phyloP scores from a whole-genome alignment of 2,329 filamentous ascomycete species.

The Leptographium procerum region DNA sequence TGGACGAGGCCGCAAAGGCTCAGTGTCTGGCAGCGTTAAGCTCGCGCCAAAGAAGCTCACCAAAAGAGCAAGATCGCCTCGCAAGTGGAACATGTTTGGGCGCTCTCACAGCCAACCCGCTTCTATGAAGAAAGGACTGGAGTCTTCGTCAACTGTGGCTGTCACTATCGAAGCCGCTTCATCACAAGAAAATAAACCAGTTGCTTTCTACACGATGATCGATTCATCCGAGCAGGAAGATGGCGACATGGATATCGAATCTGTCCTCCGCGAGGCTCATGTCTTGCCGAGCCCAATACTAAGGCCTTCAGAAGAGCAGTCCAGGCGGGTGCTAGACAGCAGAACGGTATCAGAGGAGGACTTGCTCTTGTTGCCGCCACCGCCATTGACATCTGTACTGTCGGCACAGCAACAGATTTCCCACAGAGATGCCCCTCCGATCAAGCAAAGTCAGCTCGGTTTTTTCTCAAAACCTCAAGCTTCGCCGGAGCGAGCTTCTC shows the following conservation, averaged over 20 bases:
- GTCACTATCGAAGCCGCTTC: conserved; percentile 37
- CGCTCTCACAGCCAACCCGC: conserved; percentile 35
- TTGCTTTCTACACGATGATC: conserved; percentile 51
- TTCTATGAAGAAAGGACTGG: conserved; percentile 26
- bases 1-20: conserved; percentile 17
- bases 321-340: not conserved
- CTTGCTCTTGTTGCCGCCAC: not conserved
- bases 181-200: conserved; percentile 37
- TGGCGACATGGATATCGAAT: conserved; percentile 28
- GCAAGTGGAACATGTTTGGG: conserved; percentile 54
- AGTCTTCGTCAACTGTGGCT: conserved; percentile 26
- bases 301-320: not conserved
- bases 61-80: conserved; percentile 43
- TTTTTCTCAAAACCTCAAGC: not conserved
- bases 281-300: not conserved
- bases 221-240: conserved; percentile 45
- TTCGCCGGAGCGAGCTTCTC: too few species aligned
- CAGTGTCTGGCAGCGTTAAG: not conserved
- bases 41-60: conserved; percentile 39
- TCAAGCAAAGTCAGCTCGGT: not conserved
- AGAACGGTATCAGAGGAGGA: not conserved
- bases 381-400: not conserved
- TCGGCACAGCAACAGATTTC: too few species aligned
- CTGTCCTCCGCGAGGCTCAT: conserved; percentile 37
- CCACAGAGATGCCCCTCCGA: not conserved